A percentile compares a stretch with the other conserved stretches of the same genome.
phyloP scores from a whole-genome alignment of 306 rosid species.

The Corylus heterophylla region DNA sequence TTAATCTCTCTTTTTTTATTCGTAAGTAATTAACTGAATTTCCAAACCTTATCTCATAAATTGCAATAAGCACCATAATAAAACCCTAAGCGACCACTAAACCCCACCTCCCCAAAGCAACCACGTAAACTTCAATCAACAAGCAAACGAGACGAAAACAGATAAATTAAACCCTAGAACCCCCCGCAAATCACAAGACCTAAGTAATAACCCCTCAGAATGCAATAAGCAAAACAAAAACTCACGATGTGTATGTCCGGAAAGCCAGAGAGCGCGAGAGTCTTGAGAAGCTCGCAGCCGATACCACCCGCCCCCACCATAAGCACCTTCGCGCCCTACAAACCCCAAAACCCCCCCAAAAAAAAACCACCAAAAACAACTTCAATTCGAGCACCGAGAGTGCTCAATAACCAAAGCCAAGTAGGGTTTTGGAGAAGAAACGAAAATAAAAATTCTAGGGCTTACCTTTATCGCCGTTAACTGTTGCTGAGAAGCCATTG shows the following conservation, averaged over 20 bases:
- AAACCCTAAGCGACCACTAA: not conserved
- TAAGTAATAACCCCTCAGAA: slow-evolving; percentile 13
- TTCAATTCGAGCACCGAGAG: slow-evolving; percentile 9
- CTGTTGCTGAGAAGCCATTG: slow-evolving; percentile 68
- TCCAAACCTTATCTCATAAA: not conserved
- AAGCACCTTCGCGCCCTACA: slow-evolving; percentile 83
- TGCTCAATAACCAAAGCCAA: not conserved
- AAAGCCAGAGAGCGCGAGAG: slow-evolving; percentile 95
- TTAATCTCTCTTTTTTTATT: not conserved
- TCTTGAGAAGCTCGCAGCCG: slow-evolving; percentile 97
- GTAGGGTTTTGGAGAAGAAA: slow-evolving; percentile 19
- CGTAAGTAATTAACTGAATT: not conserved
- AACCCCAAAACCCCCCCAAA: not conserved
- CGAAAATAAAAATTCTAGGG: not conserved
- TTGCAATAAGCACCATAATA: not conserved
- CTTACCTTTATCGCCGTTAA: slow-evolving; percentile 59
- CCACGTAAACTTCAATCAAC: slow-evolving; percentile 1
- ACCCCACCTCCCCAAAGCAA: not conserved
- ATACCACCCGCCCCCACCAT: slow-evolving; percentile 99
- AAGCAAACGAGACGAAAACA: not conserved
- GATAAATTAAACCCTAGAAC: slow-evolving; percentile 20
- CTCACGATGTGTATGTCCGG: slow-evolving; percentile 90
- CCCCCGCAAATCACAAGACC: slow-evolving; percentile 29
- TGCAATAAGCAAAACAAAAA: slow-evolving; percentile 4
- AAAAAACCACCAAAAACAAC: not conserved